Evolutionary conservation across 805 yeast species (phyloP), one percentile per base, ranked within the genome.

Genomic region (Naumovozyma dairenensis): DNA sequence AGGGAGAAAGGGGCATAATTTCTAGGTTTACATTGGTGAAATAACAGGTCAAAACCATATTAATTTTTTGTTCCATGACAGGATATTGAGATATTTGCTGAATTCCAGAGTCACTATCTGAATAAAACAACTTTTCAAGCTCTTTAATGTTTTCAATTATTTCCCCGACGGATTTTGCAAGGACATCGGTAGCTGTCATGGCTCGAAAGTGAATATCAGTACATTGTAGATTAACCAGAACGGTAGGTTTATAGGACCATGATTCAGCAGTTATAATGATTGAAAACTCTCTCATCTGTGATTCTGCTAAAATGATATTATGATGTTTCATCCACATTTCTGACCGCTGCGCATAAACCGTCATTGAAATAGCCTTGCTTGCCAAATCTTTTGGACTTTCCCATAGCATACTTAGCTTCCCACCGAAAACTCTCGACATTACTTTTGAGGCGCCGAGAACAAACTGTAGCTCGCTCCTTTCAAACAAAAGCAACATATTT

Each of bases 1-100:
- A 40, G 5, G 57, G 57, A 4, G 52, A 40, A 3, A 51, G 16
- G 7, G 49, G 41, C 41, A 47, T 46, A 3, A 48, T 9, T 31
- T 52, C 57, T 2, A 53, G 29, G 38, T 51, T 51, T 2, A 51
- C 33, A 28, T 52, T 43, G 3, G 46, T 39, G 9, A 51, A 36
- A 25, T 26, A 37, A 19, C 42, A 43, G 1, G 39, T 22, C 4
- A 29, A 14, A 5, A 29, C 21, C 8, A 18, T 29, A 14, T 29
- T 29, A 13, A 29, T 21, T 13, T 21, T 29, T 15, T 9, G 18
- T 16, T 17, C 25, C 4, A 27, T 20, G 17, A 27, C 16, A 12
- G 26, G 7, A 10, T 6, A 12, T 6, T 24, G 26, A 24, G 26
- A 24, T 24, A 10, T 14, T 24, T 6, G 6, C 13, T 24, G 8